phyloP scores from a whole-genome alignment of 495 filamentous ascomycete species.

The Aspergillus nanangensis region DNA sequence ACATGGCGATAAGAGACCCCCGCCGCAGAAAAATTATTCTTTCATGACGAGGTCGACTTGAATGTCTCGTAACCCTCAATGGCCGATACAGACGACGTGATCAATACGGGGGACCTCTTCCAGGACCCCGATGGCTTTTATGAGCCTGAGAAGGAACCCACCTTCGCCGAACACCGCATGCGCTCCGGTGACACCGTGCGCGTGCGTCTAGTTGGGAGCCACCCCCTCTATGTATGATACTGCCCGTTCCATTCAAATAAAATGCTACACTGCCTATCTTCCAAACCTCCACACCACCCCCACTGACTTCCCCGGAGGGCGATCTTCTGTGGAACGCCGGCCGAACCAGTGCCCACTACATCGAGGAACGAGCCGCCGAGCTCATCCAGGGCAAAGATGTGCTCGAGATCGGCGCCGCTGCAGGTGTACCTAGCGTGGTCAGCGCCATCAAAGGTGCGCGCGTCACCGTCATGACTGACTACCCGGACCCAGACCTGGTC shows the following conservation, averaged over 20 bases:
- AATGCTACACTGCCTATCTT: too few species aligned
- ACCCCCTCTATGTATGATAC: slow-evolving; percentile 72
- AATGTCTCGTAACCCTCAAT: slow-evolving; percentile 4
- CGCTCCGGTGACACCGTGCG: slow-evolving; percentile 59
- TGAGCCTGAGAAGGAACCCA: slow-evolving; percentile 63
- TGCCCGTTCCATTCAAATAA: slow-evolving; percentile 4
- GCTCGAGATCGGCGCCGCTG: slow-evolving; percentile 87
- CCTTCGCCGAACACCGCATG: slow-evolving; percentile 63
- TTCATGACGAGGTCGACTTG: too few species aligned
- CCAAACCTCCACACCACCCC: neutral
- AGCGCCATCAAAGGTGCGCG: slow-evolving; percentile 65
- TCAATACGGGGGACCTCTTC: slow-evolving; percentile 57
- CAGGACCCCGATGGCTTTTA: slow-evolving; percentile 76
- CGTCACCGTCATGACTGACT: slow-evolving; percentile 80
- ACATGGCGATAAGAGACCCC: neutral
- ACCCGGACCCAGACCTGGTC: slow-evolving; percentile 76
- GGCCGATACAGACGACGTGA: slow-evolving; percentile 31
- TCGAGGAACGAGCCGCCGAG: slow-evolving; percentile 56
- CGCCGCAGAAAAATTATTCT: too few species aligned
- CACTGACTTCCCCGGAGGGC: slow-evolving; percentile 44
- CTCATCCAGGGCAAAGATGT: slow-evolving; percentile 60
- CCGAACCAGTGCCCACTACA: slow-evolving; percentile 66
- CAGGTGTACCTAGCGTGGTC: slow-evolving; percentile 78
- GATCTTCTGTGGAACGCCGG: slow-evolving; percentile 91
- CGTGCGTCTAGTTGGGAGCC: slow-evolving; percentile 82